Conservation (phyloP, 306 rosid species). For the Aeschynomene evenia region DNA sequence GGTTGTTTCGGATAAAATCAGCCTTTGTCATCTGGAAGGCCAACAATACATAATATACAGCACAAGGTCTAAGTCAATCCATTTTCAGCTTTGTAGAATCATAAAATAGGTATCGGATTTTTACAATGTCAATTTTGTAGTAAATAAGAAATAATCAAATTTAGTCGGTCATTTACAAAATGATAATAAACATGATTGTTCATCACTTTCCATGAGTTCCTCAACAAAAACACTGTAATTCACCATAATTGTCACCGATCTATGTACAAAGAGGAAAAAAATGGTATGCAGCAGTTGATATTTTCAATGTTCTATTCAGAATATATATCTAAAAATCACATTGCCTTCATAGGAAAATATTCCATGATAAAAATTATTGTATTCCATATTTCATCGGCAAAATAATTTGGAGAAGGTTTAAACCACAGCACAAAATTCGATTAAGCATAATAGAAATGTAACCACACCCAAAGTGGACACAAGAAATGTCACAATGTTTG, state of each 20-base stretch:
- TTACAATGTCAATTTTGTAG: slow-evolving; percentile 7
- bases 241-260: slow-evolving; percentile 5
- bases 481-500: slow-evolving; percentile 21
- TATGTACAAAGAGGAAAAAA: slow-evolving; percentile 1
- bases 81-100: slow-evolving; percentile 24
- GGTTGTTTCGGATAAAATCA: slow-evolving; percentile 94
- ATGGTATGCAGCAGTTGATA: slow-evolving; percentile 12
- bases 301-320: slow-evolving; percentile 15
- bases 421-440: neutral
- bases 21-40: slow-evolving; percentile 85
- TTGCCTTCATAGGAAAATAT: slow-evolving; percentile 20
- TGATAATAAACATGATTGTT: slow-evolving; percentile 13
- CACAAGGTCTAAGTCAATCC: slow-evolving; percentile 33
- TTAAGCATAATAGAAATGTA: slow-evolving; percentile 3
- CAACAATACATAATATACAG: slow-evolving; percentile 41
- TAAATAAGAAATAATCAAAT: slow-evolving; percentile 7
- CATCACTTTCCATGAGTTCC: neutral
- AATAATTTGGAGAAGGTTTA: slow-evolving; percentile 21
- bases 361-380: slow-evolving; percentile 19
- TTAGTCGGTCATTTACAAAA: slow-evolving; percentile 13
- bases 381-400: slow-evolving; percentile 23
- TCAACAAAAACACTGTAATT: slow-evolving; percentile 9
- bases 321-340: neutral
- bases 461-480: slow-evolving; percentile 14
- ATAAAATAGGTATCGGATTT: slow-evolving; percentile 25